Conservation (phyloP, 495 filamentous ascomycete genomes). For the Neurospora sp. region DNA sequence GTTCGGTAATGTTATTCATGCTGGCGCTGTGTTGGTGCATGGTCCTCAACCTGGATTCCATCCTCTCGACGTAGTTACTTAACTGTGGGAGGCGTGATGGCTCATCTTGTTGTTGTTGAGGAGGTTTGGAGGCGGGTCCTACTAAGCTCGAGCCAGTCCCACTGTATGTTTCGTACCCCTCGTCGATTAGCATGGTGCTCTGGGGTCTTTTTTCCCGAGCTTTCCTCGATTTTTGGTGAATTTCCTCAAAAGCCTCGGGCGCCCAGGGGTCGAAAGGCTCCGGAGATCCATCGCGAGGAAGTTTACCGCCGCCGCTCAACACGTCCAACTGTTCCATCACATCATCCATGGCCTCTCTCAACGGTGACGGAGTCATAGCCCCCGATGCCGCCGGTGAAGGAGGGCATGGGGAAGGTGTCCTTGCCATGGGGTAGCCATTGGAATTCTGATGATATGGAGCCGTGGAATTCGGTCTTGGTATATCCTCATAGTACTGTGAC, state of each 20-base stretch:
- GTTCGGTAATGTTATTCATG: slow-evolving; percentile 34
- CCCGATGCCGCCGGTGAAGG: slow-evolving; percentile 49
- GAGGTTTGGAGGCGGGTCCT: slow-evolving; percentile 22
- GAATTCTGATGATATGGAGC: slow-evolving; percentile 14
- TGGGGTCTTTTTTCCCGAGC: slow-evolving; percentile 44
- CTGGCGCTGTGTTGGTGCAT: slow-evolving; percentile 54
- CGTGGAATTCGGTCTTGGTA: slow-evolving; percentile 17
- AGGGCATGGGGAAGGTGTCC: slow-evolving; percentile 43
- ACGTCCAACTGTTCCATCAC: slow-evolving; percentile 93
- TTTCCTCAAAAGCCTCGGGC: slow-evolving; percentile 71
- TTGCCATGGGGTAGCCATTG: slow-evolving; percentile 39
- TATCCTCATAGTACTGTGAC: slow-evolving; percentile 14
- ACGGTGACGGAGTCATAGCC: slow-evolving; percentile 78
- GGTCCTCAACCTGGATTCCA: slow-evolving; percentile 69
- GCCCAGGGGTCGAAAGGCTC: slow-evolving; percentile 76
- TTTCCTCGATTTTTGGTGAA: slow-evolving; percentile 32
- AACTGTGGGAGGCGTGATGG: slow-evolving; percentile 47
- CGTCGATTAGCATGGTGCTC: slow-evolving; percentile 53
- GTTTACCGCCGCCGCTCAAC: slow-evolving; percentile 56
- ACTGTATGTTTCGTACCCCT: slow-evolving; percentile 43
- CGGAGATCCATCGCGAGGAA: slow-evolving; percentile 28
- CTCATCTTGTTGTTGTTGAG: slow-evolving; percentile 38
- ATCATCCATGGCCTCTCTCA: slow-evolving; percentile 93
- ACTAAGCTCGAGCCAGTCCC: slow-evolving; percentile 36
- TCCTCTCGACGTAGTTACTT: slow-evolving; percentile 76